phyloP scores from a whole-genome alignment of 1,284 basidiomycete genomes.

The Cryptococcus maquisensis region DNA sequence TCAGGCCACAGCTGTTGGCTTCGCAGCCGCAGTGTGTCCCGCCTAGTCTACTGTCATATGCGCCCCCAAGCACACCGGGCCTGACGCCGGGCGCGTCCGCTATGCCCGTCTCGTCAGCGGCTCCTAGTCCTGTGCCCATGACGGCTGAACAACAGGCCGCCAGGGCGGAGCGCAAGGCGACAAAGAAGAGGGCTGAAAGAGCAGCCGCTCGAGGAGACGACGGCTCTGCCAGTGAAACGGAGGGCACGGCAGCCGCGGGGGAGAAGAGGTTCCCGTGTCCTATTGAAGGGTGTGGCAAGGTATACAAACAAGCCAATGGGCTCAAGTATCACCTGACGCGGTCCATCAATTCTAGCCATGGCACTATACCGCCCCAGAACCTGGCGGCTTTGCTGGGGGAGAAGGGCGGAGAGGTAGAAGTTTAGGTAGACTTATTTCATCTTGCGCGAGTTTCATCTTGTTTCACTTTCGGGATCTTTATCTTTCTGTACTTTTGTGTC shows the following conservation, averaged over 20 bases:
- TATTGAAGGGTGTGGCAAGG: slow-evolving; percentile 58
- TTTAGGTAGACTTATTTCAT: background rate
- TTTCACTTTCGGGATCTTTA: background rate
- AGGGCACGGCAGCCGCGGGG: slow-evolving; percentile 29
- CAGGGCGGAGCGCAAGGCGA: slow-evolving; percentile 31
- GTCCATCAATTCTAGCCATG: slow-evolving; percentile 45
- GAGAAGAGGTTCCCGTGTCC: slow-evolving; percentile 58
- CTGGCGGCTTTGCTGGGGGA: slow-evolving; percentile 27
- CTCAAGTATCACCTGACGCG: slow-evolving; percentile 48
- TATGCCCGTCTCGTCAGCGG: background rate
- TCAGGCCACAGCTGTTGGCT: slow-evolving; percentile 21
- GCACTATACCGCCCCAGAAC: slow-evolving; percentile 41
- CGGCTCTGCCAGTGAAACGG: slow-evolving; percentile 36
- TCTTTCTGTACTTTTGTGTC: background rate
- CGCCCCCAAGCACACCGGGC: slow-evolving; percentile 18
- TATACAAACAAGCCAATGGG: slow-evolving; percentile 56
- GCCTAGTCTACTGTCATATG: slow-evolving; percentile 43
- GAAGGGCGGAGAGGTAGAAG: slow-evolving; percentile 5
- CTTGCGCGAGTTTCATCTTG: background rate
- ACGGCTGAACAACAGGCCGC: slow-evolving; percentile 37
- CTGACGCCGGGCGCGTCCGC: background rate
- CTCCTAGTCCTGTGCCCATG: slow-evolving; percentile 5
- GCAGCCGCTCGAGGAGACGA: slow-evolving; percentile 29
- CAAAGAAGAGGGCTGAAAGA: slow-evolving; percentile 34
- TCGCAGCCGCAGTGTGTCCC: slow-evolving; percentile 39